Base-by-base conservation (phyloP, 768 basidiomycete species). In the Amanita rubescens region DNA sequence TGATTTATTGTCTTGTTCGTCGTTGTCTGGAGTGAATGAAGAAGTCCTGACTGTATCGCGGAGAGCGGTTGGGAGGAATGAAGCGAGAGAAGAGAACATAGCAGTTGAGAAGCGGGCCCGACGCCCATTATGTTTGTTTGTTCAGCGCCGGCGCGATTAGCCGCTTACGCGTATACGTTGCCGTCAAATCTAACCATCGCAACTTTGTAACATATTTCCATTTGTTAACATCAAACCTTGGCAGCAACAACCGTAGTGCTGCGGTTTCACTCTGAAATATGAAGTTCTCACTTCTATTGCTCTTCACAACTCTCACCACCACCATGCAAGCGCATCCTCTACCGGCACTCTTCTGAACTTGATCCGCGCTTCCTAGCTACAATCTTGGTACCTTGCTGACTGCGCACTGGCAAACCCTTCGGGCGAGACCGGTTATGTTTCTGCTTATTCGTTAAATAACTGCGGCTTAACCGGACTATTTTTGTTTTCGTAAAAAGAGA, bases 31-130 rank as follows among this genome's bases (percentile, higher is more conserved):
- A 4, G 9, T 30, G n/a, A 49, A 41, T 1, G 54, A 42, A 11
- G 54, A 2, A 11, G 35, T 25, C 37, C 41, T 55, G n/a, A 33
- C 8, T 3, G 46, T 42, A 11, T 48, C 48, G 46, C 48, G 54
- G 14, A 55, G 47, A 11, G 47, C 45, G 22, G 34, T 32, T 6
- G 54, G 54, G 30, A 55, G 17, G 34, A 55, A 55, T 2, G 45
- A 49, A 32, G 24, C 27, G 7, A 55, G 38, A n/a, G 54, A 49
- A 2, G 54, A 48, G 27, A 55, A 49, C 54, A 55, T 55, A 27
- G 44, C 11, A 42, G 20, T n/a, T 25, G 14, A 49, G 19, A 35
- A 46, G 30, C 30, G 17, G 14, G 34, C 33, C 17, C 19, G 32
- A 8, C n/a, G 35, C 8, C 15, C 34, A 39, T 50, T 17, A 20